Evolutionary conservation across 1,284 basidiomycete genomes (phyloP).

Genomic region (Mycena sp.): DNA sequence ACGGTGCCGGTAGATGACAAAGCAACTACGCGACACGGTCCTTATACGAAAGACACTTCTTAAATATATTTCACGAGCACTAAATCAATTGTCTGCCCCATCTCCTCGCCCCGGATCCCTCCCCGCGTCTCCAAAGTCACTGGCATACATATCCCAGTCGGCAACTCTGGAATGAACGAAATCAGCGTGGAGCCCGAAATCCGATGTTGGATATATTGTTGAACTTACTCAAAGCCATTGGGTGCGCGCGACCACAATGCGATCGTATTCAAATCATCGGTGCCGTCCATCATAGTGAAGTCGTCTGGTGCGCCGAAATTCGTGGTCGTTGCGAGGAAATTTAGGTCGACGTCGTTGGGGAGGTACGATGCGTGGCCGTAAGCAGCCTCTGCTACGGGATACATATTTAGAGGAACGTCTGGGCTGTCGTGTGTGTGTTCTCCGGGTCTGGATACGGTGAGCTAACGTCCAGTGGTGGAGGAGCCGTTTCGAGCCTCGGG

Average conservation of each 20-base stretch:
- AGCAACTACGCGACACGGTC: no score
- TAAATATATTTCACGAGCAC: no score
- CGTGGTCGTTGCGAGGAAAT: not conserved
- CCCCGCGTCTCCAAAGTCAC: conserved; percentile 11
- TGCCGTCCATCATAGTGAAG: conserved; percentile 8
- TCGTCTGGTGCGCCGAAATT: not conserved
- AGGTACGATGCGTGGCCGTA: no score
- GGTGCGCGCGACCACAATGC: conserved; percentile 17
- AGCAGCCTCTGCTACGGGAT: no score
- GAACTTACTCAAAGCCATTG: conserved; percentile 10
- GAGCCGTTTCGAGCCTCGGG: conserved; percentile 16
- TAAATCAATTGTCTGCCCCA: no score
- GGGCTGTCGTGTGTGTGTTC: not conserved
- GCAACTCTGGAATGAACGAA: conserved; percentile 3
- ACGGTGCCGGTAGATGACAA: no score
- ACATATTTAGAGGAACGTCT: no score
- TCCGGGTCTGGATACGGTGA: not conserved
- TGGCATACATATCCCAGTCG: conserved; percentile 20
- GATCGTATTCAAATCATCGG: conserved; percentile 4
- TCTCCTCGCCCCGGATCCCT: no score
- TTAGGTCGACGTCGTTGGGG: no score
- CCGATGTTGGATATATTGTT: not conserved
- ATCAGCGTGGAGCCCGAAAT: not conserved
- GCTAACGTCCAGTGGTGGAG: not conserved
- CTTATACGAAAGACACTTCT: no score